Conservation (phyloP, 2,329 filamentous ascomycete species). For the Cladosporium sp. region DNA sequence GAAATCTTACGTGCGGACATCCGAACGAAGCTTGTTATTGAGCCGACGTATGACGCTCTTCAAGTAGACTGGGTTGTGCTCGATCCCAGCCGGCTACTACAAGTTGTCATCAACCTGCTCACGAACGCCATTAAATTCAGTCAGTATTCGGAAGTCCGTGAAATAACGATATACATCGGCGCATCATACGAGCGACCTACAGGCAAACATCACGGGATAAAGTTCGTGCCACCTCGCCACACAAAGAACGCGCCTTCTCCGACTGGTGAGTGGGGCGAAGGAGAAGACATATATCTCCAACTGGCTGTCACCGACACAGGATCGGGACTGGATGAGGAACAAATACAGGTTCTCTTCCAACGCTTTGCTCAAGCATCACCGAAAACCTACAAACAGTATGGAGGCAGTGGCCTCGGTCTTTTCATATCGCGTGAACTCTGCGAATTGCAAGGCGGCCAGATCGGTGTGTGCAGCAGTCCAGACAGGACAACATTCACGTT, state of each 20-base stretch:
- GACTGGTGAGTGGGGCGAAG: constrained; percentile 38
- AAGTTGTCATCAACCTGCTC: constrained; percentile 48
- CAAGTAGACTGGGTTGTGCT: constrained; percentile 44
- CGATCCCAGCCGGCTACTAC: constrained; percentile 47
- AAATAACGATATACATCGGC: constrained; percentile 39
- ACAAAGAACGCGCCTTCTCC: constrained; percentile 26
- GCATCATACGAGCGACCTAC: constrained; percentile 35
- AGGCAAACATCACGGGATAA: constrained; percentile 37
- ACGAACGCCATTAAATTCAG: constrained; percentile 54
- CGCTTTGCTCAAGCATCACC: constrained; percentile 70
- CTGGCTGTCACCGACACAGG: constrained; percentile 45
- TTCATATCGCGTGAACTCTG: constrained; percentile 69
- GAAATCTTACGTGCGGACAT: constrained; percentile 41
- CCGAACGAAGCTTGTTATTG: constrained; percentile 41
- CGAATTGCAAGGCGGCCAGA: constrained; percentile 70
- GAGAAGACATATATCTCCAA: constrained; percentile 30
- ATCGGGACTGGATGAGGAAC: constrained; percentile 43
- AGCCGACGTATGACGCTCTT: constrained; percentile 41
- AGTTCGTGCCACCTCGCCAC: constrained; percentile 36
- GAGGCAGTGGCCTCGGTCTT: constrained; percentile 68
- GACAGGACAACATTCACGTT: constrained; percentile 67
- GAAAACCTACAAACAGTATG: constrained; percentile 68
- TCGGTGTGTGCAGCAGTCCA: constrained; percentile 63
- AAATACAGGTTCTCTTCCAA: constrained; percentile 59
- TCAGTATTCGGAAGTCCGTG: constrained; percentile 38